Evolutionary conservation across 305 asterid species (phyloP), one percentile per base, ranked within the genome.

Genomic region (Fraxinus paxiana): DNA sequence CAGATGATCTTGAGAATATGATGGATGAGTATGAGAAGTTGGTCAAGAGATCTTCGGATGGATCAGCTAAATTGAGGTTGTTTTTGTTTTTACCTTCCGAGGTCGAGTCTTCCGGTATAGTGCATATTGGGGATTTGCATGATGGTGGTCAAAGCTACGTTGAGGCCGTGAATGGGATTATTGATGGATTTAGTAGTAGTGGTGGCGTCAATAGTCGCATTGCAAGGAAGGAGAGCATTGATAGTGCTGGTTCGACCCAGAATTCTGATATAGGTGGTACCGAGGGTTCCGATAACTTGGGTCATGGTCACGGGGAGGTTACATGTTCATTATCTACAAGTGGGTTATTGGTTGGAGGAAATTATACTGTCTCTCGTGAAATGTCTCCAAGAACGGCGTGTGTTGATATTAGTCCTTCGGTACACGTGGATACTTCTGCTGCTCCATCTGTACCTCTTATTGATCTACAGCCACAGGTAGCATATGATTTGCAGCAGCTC

Each of bases 1-100:
- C 95, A 4, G 98, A 96, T 84, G 99, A 96, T 88, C 94, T 96
- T 75, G 99, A 94, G 78, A 96, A 96, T 85, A 94, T 96, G 99
- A 92, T 96, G 97, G 99, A 96, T 69, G 99, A 96, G 84, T 94
- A 92, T 87, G 94, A 92, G 77, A 96, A 90, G 90, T 77, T 92
- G 91, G 74, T 77, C 1, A 96, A 92, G 89, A 89, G 93, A 88
- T 90, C 93, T 59, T 77, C 92, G 0, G 97, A 94, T 67, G 97
- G 97, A 67, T 92, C 98, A 0, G 93, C 92, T 81, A 96, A 94
- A 90, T 84, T 96, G 85, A 92, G 98, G 92, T 87, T 96, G 77
- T 93, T 96, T 86, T 86, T 94, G 83, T 92, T 96, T 90, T 88
- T 94, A 26, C 87, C 97, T 80, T 90, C 93, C 0, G 98, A 94